Percentiles rank a stretch among this genome's conserved stretches.
These are phyloP conservation scores for Aegilops longissima DNA, from an alignment of 176 grass and related monocot genomes.

Conservation along the genomic window DNA sequence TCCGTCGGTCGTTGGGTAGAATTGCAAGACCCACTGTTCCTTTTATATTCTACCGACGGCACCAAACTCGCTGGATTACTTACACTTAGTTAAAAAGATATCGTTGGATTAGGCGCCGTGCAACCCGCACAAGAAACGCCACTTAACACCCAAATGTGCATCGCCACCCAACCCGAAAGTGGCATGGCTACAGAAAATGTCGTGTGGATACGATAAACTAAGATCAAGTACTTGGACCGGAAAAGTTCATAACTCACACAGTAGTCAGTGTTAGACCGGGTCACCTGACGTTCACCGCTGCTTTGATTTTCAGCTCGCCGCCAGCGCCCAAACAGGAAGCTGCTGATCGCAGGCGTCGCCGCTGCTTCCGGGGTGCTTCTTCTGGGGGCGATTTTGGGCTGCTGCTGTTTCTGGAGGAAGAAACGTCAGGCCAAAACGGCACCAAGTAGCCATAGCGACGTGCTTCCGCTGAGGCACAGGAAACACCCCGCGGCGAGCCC, in stretches of 20 bases:
- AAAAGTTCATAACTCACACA: background rate
- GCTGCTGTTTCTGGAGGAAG: constrained; percentile 30
- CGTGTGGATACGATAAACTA: background rate
- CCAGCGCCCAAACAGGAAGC: background rate
- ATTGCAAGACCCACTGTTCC: background rate
- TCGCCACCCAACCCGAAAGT: background rate
- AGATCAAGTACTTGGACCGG: background rate
- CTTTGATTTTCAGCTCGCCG: constrained; percentile 26
- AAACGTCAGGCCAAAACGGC: background rate
- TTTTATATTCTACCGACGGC: background rate
- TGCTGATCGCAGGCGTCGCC: constrained; percentile 10
- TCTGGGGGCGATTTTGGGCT: background rate
- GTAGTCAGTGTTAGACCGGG: background rate
- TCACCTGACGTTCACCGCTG: background rate
- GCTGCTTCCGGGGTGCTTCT: constrained; percentile 10
- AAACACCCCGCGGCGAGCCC: background rate
- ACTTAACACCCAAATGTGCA: background rate
- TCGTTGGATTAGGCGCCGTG: background rate
- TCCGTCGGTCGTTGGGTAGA: background rate
- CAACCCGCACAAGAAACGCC: background rate
- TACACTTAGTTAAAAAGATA: background rate
- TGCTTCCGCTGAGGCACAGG: constrained; percentile 26
- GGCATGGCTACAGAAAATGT: background rate
- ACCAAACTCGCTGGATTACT: background rate
- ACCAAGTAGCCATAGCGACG: background rate